Base-by-base conservation (phyloP, 2,329 filamentous ascomycete genomes). In the Ampelomyces quisqualis region DNA sequence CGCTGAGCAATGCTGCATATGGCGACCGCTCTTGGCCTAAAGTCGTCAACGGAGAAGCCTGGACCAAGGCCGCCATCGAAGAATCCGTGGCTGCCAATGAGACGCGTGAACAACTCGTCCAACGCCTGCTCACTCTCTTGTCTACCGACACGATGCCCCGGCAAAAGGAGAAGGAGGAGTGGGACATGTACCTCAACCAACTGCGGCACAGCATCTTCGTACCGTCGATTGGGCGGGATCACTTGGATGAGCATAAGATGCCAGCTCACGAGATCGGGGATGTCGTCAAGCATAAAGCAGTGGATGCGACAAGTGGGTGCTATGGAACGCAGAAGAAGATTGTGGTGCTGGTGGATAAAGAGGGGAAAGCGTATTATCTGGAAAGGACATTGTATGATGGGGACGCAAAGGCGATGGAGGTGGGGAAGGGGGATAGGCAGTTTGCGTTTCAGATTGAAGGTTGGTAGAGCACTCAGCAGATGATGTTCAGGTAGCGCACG, bases 301-400 rank as follows among this genome's bases (percentile, higher is more conserved):
- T 45, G 34, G 59, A 57, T 49, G 66, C 51, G 67, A 76, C 58
- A 49, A 71, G 68, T 40, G 78, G 77, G 0, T 65, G 75, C 6
- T 85, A 85, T 57, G 82, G 81, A 0, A 85, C 82, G 2, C 79
- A 82, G 58, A 81, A 81, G 62, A 81, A 85, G 58, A 81, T 78
- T 1, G 67, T 85, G 6, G 69, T 85, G 2, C 62, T 85, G 10
- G 79, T 82, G 14, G 70, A 76, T 52, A 65, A 67, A 20, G 56
- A 74, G n/a, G 79, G 79, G 2, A 72, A 73, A 38, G 73, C 82
- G 23, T 77, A 73, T n/a, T 85, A 79, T 53, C 71, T 83, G 22
- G 82, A 85, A 62, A 70, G 81, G 40, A 83, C 80, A 13, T 59
- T 85, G 14, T 82, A 75, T 55, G 78, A 82, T 53, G 65, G 72